Evolutionary conservation across 768 basidiomycete species (phyloP).

Genomic region (Boletellus ananas): DNA sequence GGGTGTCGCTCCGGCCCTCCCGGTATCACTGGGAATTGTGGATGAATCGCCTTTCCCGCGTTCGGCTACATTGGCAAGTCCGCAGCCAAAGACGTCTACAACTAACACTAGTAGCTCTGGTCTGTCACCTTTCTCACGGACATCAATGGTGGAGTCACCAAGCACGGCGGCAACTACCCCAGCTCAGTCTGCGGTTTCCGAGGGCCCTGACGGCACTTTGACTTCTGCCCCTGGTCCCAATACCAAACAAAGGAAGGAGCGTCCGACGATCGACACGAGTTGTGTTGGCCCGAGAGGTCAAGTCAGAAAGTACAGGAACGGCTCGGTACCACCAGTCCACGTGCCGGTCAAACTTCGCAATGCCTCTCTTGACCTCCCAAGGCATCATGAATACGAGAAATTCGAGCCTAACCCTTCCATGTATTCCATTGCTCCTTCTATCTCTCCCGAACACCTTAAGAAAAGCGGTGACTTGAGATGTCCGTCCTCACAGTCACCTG

Average conservation of each 20-base stretch:
- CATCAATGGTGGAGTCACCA: constrained; percentile 23
- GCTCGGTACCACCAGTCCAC: constrained; percentile 30
- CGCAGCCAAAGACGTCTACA: constrained; percentile 24
- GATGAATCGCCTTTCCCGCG: constrained; percentile 20
- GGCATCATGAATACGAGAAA: constrained; percentile 19
- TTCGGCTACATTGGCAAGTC: constrained; percentile 20
- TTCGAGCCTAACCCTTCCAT: constrained; percentile 29
- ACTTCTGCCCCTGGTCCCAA: constrained; percentile 13
- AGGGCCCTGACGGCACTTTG: constrained; percentile 10
- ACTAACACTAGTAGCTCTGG: constrained; percentile 22
- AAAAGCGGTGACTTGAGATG: constrained; percentile 20
- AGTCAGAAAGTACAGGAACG: constrained; percentile 30
- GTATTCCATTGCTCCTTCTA: constrained; percentile 30
- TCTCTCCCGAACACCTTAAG: constrained; percentile 22
- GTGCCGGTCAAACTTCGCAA: constrained; percentile 28
- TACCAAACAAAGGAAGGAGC: constrained; percentile 26
- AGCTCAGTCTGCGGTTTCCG: constrained; percentile 21
- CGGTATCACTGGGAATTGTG: constrained; percentile 11
- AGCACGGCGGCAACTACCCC: constrained; percentile 27
- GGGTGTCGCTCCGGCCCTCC: constrained; percentile 10
- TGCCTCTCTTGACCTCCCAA: constrained; percentile 30
- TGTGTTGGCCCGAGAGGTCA: constrained; percentile 30
- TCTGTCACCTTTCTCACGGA: constrained; percentile 29
- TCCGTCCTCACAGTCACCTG: constrained; percentile 23
- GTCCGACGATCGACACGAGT: constrained; percentile 32